These are phyloP conservation scores for Aspergillus wentii DNA, from an alignment of 495 filamentous ascomycete species.

Conservation along the genomic window DNA sequence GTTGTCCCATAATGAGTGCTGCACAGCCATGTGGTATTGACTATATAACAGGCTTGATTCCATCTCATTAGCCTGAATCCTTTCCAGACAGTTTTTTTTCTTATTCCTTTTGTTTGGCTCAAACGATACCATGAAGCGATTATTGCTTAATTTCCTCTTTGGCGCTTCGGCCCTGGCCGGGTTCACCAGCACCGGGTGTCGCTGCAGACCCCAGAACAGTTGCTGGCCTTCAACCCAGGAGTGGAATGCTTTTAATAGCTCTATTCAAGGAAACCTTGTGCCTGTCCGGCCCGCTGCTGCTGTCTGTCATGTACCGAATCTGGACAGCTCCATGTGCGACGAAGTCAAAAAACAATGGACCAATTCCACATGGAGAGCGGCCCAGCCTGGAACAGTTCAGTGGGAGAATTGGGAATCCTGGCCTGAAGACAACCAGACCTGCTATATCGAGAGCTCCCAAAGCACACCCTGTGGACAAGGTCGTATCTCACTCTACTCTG, in stretches of 20 bases:
- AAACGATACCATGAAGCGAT: no score
- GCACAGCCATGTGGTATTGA: no score
- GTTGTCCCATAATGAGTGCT: no score
- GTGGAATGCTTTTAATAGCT: neutral
- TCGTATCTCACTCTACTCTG: slow-evolving; percentile 35
- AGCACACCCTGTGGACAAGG: slow-evolving; percentile 20
- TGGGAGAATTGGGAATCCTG: slow-evolving; percentile 45
- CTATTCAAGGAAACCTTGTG: neutral
- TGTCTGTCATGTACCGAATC: neutral
- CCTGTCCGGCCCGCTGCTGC: neutral
- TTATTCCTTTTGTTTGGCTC: no score
- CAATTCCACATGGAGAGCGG: neutral
- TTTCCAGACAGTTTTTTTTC: no score
- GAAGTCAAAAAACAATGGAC: neutral
- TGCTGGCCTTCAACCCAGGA: neutral
- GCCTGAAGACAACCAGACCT: slow-evolving; percentile 48
- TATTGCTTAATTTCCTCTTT: no score
- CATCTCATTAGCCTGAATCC: no score
- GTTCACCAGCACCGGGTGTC: no score
- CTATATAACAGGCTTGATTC: no score
- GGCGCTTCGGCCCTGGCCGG: no score
- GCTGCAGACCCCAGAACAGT: neutral
- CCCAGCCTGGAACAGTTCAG: slow-evolving; percentile 34
- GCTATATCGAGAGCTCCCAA: slow-evolving; percentile 44
- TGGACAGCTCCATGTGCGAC: neutral